Evolutionary conservation across 169 alveolate genomes (phyloP), one percentile per base, ranked within the genome.

Genomic region (Eimeria maxima): DNA sequence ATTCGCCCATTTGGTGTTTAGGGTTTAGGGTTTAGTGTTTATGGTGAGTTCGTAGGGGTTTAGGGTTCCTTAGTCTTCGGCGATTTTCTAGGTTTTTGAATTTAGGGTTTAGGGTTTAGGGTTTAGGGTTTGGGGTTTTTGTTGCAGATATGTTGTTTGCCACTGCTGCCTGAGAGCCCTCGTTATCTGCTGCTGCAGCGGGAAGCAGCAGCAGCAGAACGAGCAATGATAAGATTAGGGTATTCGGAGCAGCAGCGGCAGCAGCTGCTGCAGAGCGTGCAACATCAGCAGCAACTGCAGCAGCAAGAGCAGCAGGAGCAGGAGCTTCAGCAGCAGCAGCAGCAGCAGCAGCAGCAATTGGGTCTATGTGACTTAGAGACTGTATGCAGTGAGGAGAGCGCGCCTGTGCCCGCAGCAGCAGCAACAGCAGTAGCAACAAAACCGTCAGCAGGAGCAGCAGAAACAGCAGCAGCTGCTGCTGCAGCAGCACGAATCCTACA

Each of bases 211-310:
- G 83, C 83, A 38, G 83, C 83, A n/a, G 83, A 73, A n/a, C 24
- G 44, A 42, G 83, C 83, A 38, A 73, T 73, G 83, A 27, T 29
- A 47, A 44, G 83, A 5, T 16, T 73, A 8, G 50, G 50, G 50
- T 73, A 73, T 38, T 4, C 83, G 7, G 50, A 29, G 83, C 83
- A 73, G 83, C 83, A 73, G 83, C 45, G 83, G 83, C 83, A 73
- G 83, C 83, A 73, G 83, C 83, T 73, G 83, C 83, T 73, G 83
- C 83, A 73, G 83, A 73, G 83, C 29, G 83, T 73, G 83, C 83
- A 73, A 14, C 83, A 73, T 44, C 83, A 73, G 83, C 83, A 73
- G 83, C 83, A 73, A n/a, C n/a, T n/a, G 50, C 83, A 73, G 50
- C 44, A 73, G 83, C 50, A 73, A 27, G 50, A 73, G 50, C 47